phyloP scores from a whole-genome alignment of 768 basidiomycete species.

The Cystofilobasidium bisporidii region DNA sequence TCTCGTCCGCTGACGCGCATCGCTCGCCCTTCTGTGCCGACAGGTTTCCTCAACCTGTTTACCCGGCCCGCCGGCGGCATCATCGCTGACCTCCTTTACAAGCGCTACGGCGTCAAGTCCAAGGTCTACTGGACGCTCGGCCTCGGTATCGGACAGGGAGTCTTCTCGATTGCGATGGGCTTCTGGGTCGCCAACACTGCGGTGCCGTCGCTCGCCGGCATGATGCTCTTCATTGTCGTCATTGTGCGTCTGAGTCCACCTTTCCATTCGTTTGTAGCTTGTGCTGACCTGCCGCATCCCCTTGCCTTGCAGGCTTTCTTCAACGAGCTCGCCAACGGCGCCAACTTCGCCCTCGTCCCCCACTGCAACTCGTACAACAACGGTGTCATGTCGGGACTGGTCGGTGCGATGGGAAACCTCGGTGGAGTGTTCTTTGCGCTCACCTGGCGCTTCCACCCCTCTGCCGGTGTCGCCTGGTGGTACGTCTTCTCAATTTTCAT shows the following conservation, averaged over 20 bases:
- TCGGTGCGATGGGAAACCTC: conserved; percentile 43
- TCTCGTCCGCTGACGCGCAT: no score
- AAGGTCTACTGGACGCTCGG: conserved; percentile 48
- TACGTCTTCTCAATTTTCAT: conserved; percentile 29
- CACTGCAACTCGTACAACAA: conserved; percentile 44
- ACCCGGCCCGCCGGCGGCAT: conserved; percentile 49
- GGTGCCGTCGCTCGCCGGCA: conserved; percentile 12
- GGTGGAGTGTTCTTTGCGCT: conserved; percentile 49
- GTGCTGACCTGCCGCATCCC: background rate
- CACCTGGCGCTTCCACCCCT: conserved; percentile 46
- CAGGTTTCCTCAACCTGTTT: conserved; percentile 49
- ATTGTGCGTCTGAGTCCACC: conserved; percentile 42
- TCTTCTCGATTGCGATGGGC: conserved; percentile 46
- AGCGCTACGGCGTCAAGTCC: conserved; percentile 34
- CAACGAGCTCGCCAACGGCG: conserved; percentile 48
- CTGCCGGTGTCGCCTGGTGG: conserved; percentile 45
- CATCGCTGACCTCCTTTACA: conserved; percentile 46
- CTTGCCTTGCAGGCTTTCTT: conserved; percentile 37
- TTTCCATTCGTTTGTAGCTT: conserved; percentile 35
- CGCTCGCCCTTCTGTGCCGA: conserved; percentile 29
- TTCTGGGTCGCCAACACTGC: conserved; percentile 5
- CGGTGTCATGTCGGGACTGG: conserved; percentile 43
- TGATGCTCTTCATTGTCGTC: conserved; percentile 37
- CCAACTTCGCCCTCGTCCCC: conserved; percentile 44
- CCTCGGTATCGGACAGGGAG: conserved; percentile 46